These are phyloP conservation scores for Quercus tomentella DNA, from an alignment of 331 rosid genomes.

Conservation along the genomic window DNA sequence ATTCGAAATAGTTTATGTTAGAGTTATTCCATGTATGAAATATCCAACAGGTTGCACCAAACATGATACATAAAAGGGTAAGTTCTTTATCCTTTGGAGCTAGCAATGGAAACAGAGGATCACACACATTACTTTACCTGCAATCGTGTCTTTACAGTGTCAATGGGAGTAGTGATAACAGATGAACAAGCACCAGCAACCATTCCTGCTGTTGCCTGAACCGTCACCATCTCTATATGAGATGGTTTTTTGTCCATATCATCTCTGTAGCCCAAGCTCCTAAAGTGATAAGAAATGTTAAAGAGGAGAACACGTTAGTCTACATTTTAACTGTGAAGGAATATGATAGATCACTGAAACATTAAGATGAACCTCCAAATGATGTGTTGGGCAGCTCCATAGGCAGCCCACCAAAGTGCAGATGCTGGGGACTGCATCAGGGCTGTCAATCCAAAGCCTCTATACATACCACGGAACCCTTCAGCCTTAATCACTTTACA, in stretches of 20 bases:
- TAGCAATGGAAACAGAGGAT: neutral
- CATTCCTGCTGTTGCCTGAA: conserved; percentile 89
- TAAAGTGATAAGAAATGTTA: conserved; percentile 13
- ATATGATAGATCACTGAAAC: neutral
- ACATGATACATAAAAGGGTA: neutral
- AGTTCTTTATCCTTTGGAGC: neutral
- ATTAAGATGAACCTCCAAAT: conserved; percentile 64
- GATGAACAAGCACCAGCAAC: conserved; percentile 86
- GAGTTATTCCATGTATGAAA: neutral
- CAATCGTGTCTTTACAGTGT: conserved; percentile 83
- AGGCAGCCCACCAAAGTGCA: conserved; percentile 97
- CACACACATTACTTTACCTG: conserved; percentile 44
- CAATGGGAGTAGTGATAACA: conserved; percentile 74
- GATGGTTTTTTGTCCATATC: conserved; percentile 60
- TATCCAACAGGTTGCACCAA: conserved; percentile 1
- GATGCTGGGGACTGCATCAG: conserved; percentile 76
- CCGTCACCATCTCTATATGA: conserved; percentile 65
- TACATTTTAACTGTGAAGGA: neutral
- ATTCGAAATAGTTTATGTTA: conserved; percentile 6
- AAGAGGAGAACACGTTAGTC: neutral
- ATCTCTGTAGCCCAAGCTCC: conserved; percentile 65
- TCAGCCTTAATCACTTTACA: conserved; percentile 54
- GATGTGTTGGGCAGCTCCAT: conserved; percentile 80
- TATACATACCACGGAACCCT: conserved; percentile 74
- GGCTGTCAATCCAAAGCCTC: conserved; percentile 82